Conservation (phyloP, 805 yeast species). For the Candida saitoana region DNA sequence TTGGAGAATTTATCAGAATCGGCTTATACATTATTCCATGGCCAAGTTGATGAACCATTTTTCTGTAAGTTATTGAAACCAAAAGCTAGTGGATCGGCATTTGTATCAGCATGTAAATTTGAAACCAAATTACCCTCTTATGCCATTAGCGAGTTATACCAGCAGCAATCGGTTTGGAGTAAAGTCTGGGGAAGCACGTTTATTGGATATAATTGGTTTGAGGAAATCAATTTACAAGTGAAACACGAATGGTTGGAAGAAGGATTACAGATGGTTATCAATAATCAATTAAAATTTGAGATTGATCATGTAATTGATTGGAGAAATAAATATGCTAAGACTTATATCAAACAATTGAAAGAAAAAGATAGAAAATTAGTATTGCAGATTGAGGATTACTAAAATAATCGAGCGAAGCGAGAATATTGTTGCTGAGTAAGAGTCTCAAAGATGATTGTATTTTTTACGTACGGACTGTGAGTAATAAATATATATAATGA, state of each 20-base stretch:
- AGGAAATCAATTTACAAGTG: constrained; percentile 24
- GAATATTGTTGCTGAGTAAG: too few species aligned
- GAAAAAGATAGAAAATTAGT: constrained; percentile 31
- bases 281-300: constrained; percentile 26
- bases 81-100: constrained; percentile 26
- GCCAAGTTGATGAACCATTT: constrained; percentile 27
- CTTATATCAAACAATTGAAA: constrained; percentile 22
- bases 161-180: constrained; percentile 20
- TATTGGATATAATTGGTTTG: constrained; percentile 37
- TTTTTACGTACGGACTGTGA: too few species aligned
- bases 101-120: constrained; percentile 35
- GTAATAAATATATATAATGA: too few species aligned
- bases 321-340: constrained; percentile 29
- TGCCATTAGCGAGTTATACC: constrained; percentile 24
- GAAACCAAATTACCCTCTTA: constrained; percentile 29
- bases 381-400: constrained; percentile 36
- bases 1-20: constrained; percentile 12
- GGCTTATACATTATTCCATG: constrained; percentile 21
- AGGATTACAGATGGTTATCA: constrained; percentile 24
- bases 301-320: constrained; percentile 34
- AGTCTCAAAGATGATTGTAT: too few species aligned
- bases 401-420: too few species aligned
- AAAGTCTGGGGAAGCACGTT: constrained; percentile 29
- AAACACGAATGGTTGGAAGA: constrained; percentile 31
- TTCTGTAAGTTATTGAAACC: constrained; percentile 35